Conservation (phyloP, 345 rosid species). For the Eutrema japonicum region DNA sequence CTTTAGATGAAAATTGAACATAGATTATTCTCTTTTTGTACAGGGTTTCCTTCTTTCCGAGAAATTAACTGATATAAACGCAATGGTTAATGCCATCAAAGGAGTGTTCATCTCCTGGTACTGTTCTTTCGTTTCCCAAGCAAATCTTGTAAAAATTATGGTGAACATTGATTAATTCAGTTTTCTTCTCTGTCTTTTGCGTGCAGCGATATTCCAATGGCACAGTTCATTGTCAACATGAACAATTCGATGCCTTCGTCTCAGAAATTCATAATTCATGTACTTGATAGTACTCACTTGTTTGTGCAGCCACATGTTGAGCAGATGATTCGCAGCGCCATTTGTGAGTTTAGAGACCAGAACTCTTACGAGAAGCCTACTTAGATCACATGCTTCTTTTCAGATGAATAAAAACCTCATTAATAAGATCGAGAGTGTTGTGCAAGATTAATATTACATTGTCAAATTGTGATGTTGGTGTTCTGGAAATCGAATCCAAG, state of each 20-base stretch:
- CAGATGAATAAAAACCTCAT: not conserved
- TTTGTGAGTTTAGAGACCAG: constrained; percentile 82
- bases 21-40: not conserved
- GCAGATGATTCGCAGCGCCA: constrained; percentile 72
- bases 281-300: constrained; percentile 69
- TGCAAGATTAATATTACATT: not conserved
- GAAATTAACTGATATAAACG: constrained; percentile 11
- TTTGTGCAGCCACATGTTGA: constrained; percentile 79
- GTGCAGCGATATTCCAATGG: constrained; percentile 83
- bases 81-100: constrained; percentile 86
- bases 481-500: not conserved
- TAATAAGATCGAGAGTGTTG: not conserved
- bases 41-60: not conserved
- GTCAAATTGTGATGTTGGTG: not conserved
- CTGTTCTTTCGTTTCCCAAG: not conserved
- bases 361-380: constrained; percentile 86
- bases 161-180: not conserved
- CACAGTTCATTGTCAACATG: constrained; percentile 76
- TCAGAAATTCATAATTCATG: constrained; percentile 79
- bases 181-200: not conserved
- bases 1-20: not conserved
- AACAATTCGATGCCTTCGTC: constrained; percentile 71
- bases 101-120: constrained; percentile 83
- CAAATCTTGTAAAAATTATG: not conserved
- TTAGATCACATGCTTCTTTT: constrained; percentile 22